phyloP scores from a whole-genome alignment of 2,329 filamentous ascomycete genomes.

The Zymoseptoria tritici region DNA sequence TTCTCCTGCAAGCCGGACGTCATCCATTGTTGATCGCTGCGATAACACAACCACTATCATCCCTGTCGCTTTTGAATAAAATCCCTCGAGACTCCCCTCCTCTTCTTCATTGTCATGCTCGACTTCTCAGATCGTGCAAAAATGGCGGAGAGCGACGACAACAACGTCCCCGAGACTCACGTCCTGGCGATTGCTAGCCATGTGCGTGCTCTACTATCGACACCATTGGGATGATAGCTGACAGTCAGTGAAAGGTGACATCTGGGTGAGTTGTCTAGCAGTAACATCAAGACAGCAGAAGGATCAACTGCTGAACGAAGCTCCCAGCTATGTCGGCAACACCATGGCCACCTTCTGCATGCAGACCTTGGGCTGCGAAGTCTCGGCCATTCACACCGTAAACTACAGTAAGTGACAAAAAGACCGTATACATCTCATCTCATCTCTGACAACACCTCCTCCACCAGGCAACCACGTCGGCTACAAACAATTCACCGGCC shows the following conservation, averaged over 20 bases:
- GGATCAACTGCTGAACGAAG: conserved; percentile 8
- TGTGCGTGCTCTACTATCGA: conserved; percentile 54
- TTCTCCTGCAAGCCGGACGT: not conserved
- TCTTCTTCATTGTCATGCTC: not conserved
- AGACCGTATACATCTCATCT: no score
- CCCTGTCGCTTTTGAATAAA: not conserved
- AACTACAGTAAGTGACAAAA: conserved; percentile 70
- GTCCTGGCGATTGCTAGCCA: conserved; percentile 90
- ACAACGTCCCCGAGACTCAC: conserved; percentile 50
- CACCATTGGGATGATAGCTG: conserved; percentile 25
- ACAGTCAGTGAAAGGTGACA: conserved; percentile 51
- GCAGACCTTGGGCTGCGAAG: conserved; percentile 88
- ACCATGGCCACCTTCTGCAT: conserved; percentile 94
- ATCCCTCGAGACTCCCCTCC: not conserved
- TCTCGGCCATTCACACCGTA: conserved; percentile 89
- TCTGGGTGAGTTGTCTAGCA: conserved; percentile 55
- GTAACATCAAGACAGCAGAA: not conserved
- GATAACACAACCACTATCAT: conserved; percentile 1
- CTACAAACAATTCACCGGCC: conserved; percentile 82
- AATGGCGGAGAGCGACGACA: conserved; percentile 11
- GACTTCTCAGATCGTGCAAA: not conserved
- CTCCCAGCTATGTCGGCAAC: conserved; percentile 82
- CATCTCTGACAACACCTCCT: not conserved
- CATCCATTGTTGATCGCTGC: not conserved
- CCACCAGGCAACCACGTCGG: conserved; percentile 95